Base-by-base conservation (phyloP, 352 stramenopile genomes). In the Globisporangium nunn region DNA sequence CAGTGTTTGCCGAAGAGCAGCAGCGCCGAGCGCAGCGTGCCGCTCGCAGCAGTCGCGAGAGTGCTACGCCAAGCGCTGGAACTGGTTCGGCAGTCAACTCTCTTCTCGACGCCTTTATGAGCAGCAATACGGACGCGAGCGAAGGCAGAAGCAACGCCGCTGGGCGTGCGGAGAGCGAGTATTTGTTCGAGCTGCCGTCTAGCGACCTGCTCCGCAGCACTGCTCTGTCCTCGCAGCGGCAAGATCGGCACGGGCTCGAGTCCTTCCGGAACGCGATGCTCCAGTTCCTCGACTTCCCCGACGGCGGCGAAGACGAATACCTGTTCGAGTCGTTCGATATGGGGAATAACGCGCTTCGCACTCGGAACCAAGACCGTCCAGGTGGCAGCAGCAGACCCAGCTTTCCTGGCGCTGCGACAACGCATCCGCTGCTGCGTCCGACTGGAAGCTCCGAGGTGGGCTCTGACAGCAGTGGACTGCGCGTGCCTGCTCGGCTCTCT, bases 321-420 rank as follows among this genome's bases (percentile, higher is more conserved):
- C 62, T 82, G 12, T 86, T 86, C 35, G 71, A 86, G 47, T 76
- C 75, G 8, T 75, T 84, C 57, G 74, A 81, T 39, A 68, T 70
- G 44, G 59, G 67, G 50, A 61, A 60, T 49, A 56, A 64, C 46
- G 58, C 61, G n/a, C 63, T 67, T 61, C 69, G 71, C 17, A 58
- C 64, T 30, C 73, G 73, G 8, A 43, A 17, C 18, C 71, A 62
- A 41, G 73, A 83, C 51, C 73, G 66, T 12, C 63, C 66, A 37
- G 35, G 55, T 0, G 64, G 46, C 30, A 67, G 73, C 0, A 66
- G 46, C 30, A 67, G 73, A 23, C n/a, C 11, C 35, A 17, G 43
- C 6, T 31, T 56, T 15, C 7, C 49, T 33, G 30, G 30, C 31
- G 28, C 40, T 17, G 40, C 60, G 11, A 53, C 58, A 17, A 66